Base-by-base conservation (phyloP, 106 monocot species). In the Dioscorea dumetorum region DNA sequence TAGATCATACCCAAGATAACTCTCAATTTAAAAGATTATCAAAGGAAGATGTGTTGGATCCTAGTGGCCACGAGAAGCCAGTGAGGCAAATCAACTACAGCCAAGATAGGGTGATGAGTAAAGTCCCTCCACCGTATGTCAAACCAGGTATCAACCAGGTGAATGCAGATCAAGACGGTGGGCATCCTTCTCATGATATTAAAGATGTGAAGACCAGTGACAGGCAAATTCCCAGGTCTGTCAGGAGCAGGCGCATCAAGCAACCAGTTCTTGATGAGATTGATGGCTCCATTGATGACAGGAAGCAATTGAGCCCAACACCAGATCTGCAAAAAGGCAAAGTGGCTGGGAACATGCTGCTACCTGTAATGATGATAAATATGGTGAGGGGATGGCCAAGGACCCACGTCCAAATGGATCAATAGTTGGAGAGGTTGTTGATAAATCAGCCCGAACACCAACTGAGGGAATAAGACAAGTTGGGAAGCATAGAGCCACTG, bases 81-180 rank as follows among this genome's bases (percentile, higher is more conserved):
- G 11, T 57, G 62, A 35, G 31, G 64, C 41, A 33, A 8, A 24
- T 50, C 65, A 78, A 66, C 49, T 62, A 22, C 11, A 51, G 16
- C 35, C 61, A 73, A 63, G 70, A 67, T 14, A 72, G 70, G 33
- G 61, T 58, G 17, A n/a, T 60, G 15, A 70, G 71, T 41, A 31
- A 41, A 41, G 41, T 74, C 71, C 41, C 63, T 16, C 85, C 85
- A 34, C 85, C 88, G 28, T 89, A 89, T 73, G 60, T 77, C 22
- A 82, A 79, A 62, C 69, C 82, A 48, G 59, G 67, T 2, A 32
- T 41, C 18, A 67, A 35, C 34, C 62, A 24, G 22, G 41, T 41
- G 41, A 41, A 41, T 41, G 41, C 41, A 3, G 41, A 41, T 41
- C 41, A 41, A 41, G 41, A 41, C 5, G 41, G 41, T 41, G 41